These are phyloP conservation scores for Suillus weaverae DNA, from an alignment of 768 basidiomycete species.

Conservation along the genomic window DNA sequence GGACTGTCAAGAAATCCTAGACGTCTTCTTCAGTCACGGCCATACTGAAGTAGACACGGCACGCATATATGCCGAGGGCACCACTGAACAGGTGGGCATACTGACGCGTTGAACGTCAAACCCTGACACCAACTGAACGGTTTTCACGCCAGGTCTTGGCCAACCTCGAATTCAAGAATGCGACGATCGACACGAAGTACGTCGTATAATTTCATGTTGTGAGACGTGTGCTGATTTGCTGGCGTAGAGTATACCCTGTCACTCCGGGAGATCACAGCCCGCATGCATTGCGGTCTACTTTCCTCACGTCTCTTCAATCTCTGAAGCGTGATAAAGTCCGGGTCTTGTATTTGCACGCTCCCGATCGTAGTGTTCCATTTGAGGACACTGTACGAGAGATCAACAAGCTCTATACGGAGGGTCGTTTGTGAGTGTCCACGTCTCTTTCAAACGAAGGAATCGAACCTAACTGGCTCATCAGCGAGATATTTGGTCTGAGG, in stretches of 20 bases:
- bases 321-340: conserved; percentile 48
- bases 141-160: conserved; percentile 34
- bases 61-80: conserved; percentile 50
- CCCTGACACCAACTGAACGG: neutral
- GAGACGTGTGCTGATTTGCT: neutral
- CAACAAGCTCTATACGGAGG: conserved; percentile 56
- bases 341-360: conserved; percentile 60
- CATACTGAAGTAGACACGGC: conserved; percentile 53
- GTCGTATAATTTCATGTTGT: conserved; percentile 6
- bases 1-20: conserved; percentile 45
- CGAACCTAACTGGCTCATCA: conserved; percentile 15
- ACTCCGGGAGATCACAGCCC: conserved; percentile 45
- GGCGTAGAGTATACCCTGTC: conserved; percentile 39
- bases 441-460: neutral
- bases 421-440: conserved; percentile 45
- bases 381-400: conserved; percentile 55
- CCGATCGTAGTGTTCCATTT: conserved; percentile 57
- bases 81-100: conserved; percentile 49
- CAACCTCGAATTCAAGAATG: conserved; percentile 40
- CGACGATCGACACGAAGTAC: conserved; percentile 51
- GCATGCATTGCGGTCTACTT: conserved; percentile 41
- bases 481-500: conserved; percentile 59
- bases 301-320: conserved; percentile 45
- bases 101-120: neutral
- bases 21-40: conserved; percentile 42